phyloP scores from a whole-genome alignment of 805 yeast genomes.

The Maudiozyma saulgeensis region DNA sequence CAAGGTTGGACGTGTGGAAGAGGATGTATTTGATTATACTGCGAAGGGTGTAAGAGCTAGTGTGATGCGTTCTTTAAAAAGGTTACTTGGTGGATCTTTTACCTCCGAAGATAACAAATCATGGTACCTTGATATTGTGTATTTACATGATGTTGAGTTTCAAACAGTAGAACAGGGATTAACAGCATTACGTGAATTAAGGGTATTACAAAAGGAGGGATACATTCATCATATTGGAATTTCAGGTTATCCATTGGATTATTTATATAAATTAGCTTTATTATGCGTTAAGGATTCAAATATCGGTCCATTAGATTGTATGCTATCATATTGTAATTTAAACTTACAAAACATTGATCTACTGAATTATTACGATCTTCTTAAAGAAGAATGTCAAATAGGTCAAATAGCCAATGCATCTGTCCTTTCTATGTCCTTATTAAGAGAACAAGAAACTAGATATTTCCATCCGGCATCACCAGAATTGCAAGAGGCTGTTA shows the following conservation, averaged over 20 bases:
- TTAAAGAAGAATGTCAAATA: slow-evolving; percentile 45
- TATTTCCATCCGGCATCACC: slow-evolving; percentile 72
- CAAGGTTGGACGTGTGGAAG: slow-evolving; percentile 70
- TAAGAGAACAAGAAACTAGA: slow-evolving; percentile 58
- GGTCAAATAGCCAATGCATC: slow-evolving; percentile 67
- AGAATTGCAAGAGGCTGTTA: slow-evolving; percentile 40
- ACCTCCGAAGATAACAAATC: slow-evolving; percentile 31
- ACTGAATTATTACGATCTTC: slow-evolving; percentile 38
- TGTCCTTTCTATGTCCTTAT: slow-evolving; percentile 77
- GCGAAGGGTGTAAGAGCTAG: slow-evolving; percentile 50
- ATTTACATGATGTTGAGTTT: slow-evolving; percentile 86
- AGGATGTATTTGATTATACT: slow-evolving; percentile 68
- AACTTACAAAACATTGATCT: slow-evolving; percentile 66
- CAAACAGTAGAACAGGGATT: slow-evolving; percentile 44
- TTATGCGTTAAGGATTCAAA: slow-evolving; percentile 26
- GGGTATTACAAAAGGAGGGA: slow-evolving; percentile 53
- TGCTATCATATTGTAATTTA: slow-evolving; percentile 71
- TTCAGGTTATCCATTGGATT: slow-evolving; percentile 79
- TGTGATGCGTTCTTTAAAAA: slow-evolving; percentile 53
- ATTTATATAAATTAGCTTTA: slow-evolving; percentile 45
- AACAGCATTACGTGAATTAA: slow-evolving; percentile 56
- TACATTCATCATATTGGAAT: slow-evolving; percentile 58
- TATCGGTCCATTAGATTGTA: slow-evolving; percentile 61
- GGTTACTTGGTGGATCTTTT: slow-evolving; percentile 33
- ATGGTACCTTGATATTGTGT: slow-evolving; percentile 65